A percentile compares a stretch with the other conserved stretches of the same genome.
phyloP scores from a whole-genome alignment of 2,329 filamentous ascomycete genomes.

The Fusarium sp. region DNA sequence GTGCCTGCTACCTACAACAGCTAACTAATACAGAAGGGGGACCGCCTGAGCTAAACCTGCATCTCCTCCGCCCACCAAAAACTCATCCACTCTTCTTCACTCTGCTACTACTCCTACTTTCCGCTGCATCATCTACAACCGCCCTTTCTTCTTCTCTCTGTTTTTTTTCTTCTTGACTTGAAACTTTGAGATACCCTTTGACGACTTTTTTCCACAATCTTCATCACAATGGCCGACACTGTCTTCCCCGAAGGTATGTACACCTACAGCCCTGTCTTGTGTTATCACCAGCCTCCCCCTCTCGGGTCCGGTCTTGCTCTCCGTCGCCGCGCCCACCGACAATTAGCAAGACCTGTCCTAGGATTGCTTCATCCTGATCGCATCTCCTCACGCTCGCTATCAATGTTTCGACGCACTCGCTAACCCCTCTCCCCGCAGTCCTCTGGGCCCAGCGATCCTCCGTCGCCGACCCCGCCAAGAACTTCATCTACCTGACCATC shows the following conservation, averaged over 20 bases:
- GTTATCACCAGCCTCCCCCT: conserved; percentile 20
- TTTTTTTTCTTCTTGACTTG: conserved; percentile 26
- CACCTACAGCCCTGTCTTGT: not conserved
- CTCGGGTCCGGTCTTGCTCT: conserved; percentile 6
- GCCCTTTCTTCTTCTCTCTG: conserved; percentile 21
- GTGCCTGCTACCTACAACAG: not conserved
- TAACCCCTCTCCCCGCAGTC: conserved; percentile 62
- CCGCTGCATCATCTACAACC: conserved; percentile 27
- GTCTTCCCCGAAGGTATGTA: conserved; percentile 52
- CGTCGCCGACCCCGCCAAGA: conserved; percentile 78
- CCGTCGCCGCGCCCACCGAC: conserved; percentile 4
- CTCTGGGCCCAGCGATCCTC: conserved; percentile 98
- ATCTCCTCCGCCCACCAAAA: conserved; percentile 42
- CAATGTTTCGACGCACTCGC: not conserved
- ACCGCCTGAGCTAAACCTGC: conserved; percentile 35
- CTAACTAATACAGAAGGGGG: conserved; percentile 10
- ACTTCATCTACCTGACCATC: conserved; percentile 94
- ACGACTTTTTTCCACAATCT: not conserved
- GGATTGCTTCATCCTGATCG: conserved; percentile 1
- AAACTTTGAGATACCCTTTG: conserved; percentile 42
- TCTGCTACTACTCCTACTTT: conserved; percentile 10
- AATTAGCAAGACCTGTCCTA: not conserved
- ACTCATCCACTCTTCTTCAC: conserved; percentile 33
- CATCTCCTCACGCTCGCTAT: not conserved
- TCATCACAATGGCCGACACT: conserved; percentile 40